phyloP scores from a whole-genome alignment of 106 monocot genomes.

The Platanthera zijinensis region DNA sequence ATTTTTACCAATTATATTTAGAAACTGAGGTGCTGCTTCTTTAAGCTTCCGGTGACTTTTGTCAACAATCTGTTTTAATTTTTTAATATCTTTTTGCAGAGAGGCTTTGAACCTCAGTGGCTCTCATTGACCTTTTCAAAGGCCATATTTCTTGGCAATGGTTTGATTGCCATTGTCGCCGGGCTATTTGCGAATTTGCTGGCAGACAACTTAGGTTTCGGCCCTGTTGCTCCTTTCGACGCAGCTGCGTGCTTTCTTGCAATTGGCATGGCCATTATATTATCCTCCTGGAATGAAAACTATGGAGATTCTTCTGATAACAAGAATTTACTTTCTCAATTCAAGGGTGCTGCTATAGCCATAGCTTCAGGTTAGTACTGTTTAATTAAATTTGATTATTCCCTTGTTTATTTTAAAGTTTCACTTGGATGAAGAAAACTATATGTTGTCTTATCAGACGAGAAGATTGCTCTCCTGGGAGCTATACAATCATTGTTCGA shows the following conservation, averaged over 20 bases:
- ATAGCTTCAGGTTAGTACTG: conserved; percentile 79
- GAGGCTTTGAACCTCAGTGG: conserved; percentile 95
- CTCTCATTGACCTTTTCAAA: conserved; percentile 95
- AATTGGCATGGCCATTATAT: conserved; percentile 88
- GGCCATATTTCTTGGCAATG: conserved; percentile 99
- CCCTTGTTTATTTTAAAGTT: background rate
- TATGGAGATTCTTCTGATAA: conserved; percentile 92
- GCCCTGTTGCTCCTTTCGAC: conserved; percentile 95
- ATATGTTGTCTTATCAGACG: conserved; percentile 37
- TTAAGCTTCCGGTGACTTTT: conserved; percentile 1
- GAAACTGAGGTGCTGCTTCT: background rate
- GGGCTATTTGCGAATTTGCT: conserved; percentile 82
- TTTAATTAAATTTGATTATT: background rate
- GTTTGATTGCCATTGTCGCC: conserved; percentile 72
- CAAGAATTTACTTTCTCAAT: conserved; percentile 76
- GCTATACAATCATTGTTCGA: conserved; percentile 98
- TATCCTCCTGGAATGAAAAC: conserved; percentile 87
- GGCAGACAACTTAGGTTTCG: conserved; percentile 82
- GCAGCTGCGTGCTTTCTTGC: conserved; percentile 91
- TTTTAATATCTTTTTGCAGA: conserved; percentile 33
- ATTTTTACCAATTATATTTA: no score
- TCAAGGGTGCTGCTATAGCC: conserved; percentile 76
- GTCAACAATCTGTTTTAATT: no score
- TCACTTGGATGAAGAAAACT: background rate
- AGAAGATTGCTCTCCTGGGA: conserved; percentile 93